Base-by-base conservation (phyloP, 2,329 filamentous ascomycete genomes). In the Fusarium oligoseptatum region DNA sequence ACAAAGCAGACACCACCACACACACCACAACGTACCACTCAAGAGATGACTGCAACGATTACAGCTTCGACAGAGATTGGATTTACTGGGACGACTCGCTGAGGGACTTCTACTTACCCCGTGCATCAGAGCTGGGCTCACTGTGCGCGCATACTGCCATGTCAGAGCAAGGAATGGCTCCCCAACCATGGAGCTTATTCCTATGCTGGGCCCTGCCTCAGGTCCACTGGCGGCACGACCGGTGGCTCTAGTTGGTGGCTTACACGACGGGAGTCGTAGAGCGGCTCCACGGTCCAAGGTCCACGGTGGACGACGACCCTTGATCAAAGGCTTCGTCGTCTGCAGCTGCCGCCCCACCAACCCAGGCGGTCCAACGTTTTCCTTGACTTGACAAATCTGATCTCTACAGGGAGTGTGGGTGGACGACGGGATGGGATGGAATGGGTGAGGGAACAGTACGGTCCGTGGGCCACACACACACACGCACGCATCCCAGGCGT, bases 321-420 rank as follows among this genome's bases (percentile, higher is more conserved):
- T 52, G 48, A 32, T 52, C 48, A 32, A 32, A 67, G 67, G 61
- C 66, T 64, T 65, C 64, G 70, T 65, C 64, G 70, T 67, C 62
- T 71, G 56, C 65, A 39, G 48, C 27, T 58, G 37, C 56, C 48
- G 63, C 75, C 60, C 76, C 76, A 78, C 76, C 63, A 57, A 66
- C 70, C 32, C 32, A 34, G 67, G 57, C 32, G 41, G 41, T 72
- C 57, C 67, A 76, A 76, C 67, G 64, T 72, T 75, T 70, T 63
- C 65, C 66, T 73, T 69, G 76, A 74, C 74, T 73, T 69, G 76
- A 76, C 74, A 76, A 78, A 75, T 76, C 73, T 75, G 73, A 77
- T 76, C 73, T 71, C 50, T 36, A 58, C 60, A 62, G 37, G 64
- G 61, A 63, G 39, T 68, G 57, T 24, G 58, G 29, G 32, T 36